Base-by-base conservation (phyloP, 768 basidiomycete species). In the Lactarius tabidus region DNA sequence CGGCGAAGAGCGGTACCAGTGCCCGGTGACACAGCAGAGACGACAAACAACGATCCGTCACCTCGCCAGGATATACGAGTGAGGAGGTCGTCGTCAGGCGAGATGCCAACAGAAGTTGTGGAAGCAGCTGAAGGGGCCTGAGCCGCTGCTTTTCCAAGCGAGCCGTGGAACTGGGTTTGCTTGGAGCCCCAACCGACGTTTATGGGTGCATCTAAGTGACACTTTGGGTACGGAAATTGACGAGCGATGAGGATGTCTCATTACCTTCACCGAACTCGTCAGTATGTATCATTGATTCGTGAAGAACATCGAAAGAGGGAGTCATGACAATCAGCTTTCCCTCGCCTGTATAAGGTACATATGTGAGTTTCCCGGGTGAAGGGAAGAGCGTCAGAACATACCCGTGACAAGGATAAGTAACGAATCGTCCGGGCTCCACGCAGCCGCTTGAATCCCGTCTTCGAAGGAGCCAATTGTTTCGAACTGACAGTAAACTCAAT, bases 131-230 rank as follows among this genome's bases (percentile, higher is more conserved):
- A 68, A 14, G 75, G 69, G 31, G 82, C 80, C 67, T 85, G 83
- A 0, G 93, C 91, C 28, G 90, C 90, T 2, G 83, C 77, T 74
- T 98, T 98, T 20, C 97, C 96, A 5, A 93, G 79, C 0, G 95
- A 96, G 12, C 97, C 97, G 70, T 98, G 95, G 73, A 99, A 99
- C 72, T 99, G 97, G 0, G 97, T 98, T 74, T 91, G 83, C 72
- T 95, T 96, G 2, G 91, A 91, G 45, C 97, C 97, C 97, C 97
- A 99, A 18, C 97, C 97, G 65, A 98, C 93, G 70, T 95, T 93
- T 71, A 98, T 93, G 2, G 91, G 92, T 29, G 88, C 85, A 73
- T 94, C 94, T 93, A 31, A 70, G 6, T 64, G 68, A 35, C 23
- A 17, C 20, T n/a, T 35, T 20, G 51, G 33, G 45, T 28, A 60